Evolutionary conservation across 2,329 filamentous ascomycete genomes (phyloP).

Genomic region (Elsinoe australis): DNA sequence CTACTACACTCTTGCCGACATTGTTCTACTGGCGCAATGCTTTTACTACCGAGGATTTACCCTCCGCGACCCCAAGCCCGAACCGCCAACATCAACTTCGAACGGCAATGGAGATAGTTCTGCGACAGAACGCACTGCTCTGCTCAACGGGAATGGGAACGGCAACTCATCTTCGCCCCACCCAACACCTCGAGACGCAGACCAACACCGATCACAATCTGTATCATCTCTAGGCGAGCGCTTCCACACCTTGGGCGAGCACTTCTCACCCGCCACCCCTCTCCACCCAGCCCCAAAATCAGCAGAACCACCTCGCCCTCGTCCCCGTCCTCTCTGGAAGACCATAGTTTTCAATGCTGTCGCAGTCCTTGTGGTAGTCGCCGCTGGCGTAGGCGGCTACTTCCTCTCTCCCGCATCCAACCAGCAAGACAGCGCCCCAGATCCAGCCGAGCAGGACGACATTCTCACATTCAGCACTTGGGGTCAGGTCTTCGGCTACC

Average conservation of each 20-base stretch:
- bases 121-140: conserved; percentile 30
- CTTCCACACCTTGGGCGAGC: conserved; percentile 52
- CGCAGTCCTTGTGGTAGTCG: conserved; percentile 72
- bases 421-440: conserved; percentile 21
- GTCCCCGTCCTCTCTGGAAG: conserved; percentile 37
- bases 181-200: conserved; percentile 25
- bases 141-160: too few relatives aligned
- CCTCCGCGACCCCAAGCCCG: conserved; percentile 65
- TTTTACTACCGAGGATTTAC: conserved; percentile 89
- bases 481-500: conserved; percentile 88
- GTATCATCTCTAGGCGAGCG: conserved; percentile 39
- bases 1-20: conserved; percentile 86
- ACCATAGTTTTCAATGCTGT: conserved; percentile 63
- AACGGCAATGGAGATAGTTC: conserved; percentile 21
- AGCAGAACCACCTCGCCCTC: conserved; percentile 31
- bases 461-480: conserved; percentile 61
- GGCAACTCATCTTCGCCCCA: conserved; percentile 21
- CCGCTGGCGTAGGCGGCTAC: conserved; percentile 79
- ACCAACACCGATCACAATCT: conserved; percentile 25
- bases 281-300: conserved; percentile 52
- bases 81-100: conserved; percentile 22
- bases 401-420: conserved; percentile 54
- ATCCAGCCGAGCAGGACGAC: conserved; percentile 37
- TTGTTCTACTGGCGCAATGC: conserved; percentile 80
- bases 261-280: conserved; percentile 76